phyloP scores from a whole-genome alignment of 805 yeast species.

The Kodamaea kakaduensis region DNA sequence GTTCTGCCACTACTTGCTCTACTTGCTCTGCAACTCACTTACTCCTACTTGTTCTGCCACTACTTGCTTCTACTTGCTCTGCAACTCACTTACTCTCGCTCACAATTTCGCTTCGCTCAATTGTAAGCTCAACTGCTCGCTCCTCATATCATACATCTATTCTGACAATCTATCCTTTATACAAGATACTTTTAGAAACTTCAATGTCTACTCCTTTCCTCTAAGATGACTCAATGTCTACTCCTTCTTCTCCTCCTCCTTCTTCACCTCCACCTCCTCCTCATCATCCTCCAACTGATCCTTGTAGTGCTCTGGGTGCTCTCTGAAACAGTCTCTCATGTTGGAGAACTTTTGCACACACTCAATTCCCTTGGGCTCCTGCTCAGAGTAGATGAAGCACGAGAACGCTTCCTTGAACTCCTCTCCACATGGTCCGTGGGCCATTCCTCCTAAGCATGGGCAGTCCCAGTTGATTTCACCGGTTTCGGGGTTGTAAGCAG shows the following conservation, averaged over 20 bases:
- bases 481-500: conserved; percentile 92
- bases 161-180: not conserved
- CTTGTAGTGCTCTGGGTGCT: conserved; percentile 87
- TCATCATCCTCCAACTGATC: conserved; percentile 84
- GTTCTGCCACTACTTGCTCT: no score
- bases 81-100: no score
- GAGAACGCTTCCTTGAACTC: conserved; percentile 92
- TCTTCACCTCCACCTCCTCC: conserved; percentile 6
- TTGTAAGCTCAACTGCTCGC: no score
- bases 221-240: no score
- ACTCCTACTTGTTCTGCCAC: no score
- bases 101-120: no score
- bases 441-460: conserved; percentile 99
- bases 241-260: not conserved
- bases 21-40: no score
- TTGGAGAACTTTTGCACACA: conserved; percentile 85
- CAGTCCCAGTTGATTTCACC: conserved; percentile 99
- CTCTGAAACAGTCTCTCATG: conserved; percentile 93
- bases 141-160: no score
- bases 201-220: not conserved
- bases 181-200: conserved; percentile 5
- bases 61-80: no score
- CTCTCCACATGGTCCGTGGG: conserved; percentile 96
- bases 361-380: conserved; percentile 95
- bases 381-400: conserved; percentile 89